Conservation (phyloP, 768 basidiomycete genomes). For the Pisolithus microcarpus region DNA sequence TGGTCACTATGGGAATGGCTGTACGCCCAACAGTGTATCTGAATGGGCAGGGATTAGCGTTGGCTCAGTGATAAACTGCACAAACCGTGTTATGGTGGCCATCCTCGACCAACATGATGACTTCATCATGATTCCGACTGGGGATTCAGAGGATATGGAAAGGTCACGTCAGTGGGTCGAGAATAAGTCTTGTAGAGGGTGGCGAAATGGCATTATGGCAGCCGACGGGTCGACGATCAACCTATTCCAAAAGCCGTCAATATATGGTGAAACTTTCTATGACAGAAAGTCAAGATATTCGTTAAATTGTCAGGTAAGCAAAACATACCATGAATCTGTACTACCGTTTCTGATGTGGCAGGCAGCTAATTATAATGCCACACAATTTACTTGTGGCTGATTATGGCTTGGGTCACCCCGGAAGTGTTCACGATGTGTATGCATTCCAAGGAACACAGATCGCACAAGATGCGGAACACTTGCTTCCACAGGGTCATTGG, state of each 20-base stretch:
- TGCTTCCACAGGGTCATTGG: constrained; percentile 2
- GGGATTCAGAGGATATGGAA: not conserved
- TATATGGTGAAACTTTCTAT: constrained; percentile 4
- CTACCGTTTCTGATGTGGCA: not conserved
- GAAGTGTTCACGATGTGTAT: constrained; percentile 7
- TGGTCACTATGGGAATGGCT: constrained; percentile 2
- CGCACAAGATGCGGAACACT: not conserved
- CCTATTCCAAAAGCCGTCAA: constrained; percentile 6
- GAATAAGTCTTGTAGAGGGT: constrained; percentile 8
- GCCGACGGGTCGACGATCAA: constrained; percentile 30
- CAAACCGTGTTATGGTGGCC: constrained; percentile 10
- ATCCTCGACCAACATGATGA: constrained; percentile 8
- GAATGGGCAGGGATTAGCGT: constrained; percentile 5
- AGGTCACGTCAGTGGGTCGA: constrained; percentile 12
- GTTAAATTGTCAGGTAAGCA: constrained; percentile 11
- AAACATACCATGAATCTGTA: not conserved
- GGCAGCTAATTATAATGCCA: constrained; percentile 1
- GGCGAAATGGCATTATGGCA: constrained; percentile 31
- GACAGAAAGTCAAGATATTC: constrained; percentile 14
- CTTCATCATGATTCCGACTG: constrained; percentile 2
- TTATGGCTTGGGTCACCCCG: constrained; percentile 4
- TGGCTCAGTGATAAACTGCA: constrained; percentile 12
- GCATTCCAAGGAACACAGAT: constrained; percentile 4
- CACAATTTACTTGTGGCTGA: constrained; percentile 5
- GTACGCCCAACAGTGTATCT: constrained; percentile 4